Evolutionary conservation across 169 alveolate genomes (phyloP).

Genomic region (Plasmodium billcollinsi): DNA sequence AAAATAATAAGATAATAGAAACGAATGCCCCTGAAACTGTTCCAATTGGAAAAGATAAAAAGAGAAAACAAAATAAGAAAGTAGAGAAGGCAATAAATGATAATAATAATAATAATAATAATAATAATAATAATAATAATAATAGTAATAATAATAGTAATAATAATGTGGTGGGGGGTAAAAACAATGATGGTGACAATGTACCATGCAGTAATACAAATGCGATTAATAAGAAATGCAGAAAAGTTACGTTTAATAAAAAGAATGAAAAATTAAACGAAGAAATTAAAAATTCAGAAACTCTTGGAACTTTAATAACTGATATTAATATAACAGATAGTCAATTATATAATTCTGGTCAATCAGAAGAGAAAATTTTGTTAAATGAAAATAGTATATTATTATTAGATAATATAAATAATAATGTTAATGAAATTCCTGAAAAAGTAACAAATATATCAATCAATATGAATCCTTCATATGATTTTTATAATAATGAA

Average conservation of each 20-base stretch:
- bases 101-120: no score
- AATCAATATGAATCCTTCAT: background rate
- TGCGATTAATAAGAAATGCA: no score
- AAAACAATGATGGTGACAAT: background rate
- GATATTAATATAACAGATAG: conserved; percentile 3
- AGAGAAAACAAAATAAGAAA: no score
- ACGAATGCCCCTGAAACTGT: no score
- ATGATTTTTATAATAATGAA: conserved; percentile 30
- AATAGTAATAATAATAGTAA: background rate
- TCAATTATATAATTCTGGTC: conserved; percentile 6
- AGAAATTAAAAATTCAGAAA: conserved; percentile 32
- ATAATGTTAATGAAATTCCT: conserved; percentile 1
- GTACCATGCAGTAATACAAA: conserved; percentile 2
- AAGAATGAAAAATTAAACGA: conserved; percentile 6
- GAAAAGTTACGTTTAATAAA: background rate
- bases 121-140: no score
- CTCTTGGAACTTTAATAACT: conserved; percentile 5
- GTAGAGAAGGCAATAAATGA: no score
- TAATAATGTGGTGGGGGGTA: background rate
- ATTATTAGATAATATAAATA: conserved; percentile 16
- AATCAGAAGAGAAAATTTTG: conserved; percentile 16
- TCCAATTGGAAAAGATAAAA: no score
- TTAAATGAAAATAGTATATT: conserved; percentile 9
- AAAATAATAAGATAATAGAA: no score
- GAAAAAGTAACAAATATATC: conserved; percentile 10